These are phyloP conservation scores for Fusarium burgessii DNA, from an alignment of 2,329 filamentous ascomycete genomes.

Conservation along the genomic window DNA sequence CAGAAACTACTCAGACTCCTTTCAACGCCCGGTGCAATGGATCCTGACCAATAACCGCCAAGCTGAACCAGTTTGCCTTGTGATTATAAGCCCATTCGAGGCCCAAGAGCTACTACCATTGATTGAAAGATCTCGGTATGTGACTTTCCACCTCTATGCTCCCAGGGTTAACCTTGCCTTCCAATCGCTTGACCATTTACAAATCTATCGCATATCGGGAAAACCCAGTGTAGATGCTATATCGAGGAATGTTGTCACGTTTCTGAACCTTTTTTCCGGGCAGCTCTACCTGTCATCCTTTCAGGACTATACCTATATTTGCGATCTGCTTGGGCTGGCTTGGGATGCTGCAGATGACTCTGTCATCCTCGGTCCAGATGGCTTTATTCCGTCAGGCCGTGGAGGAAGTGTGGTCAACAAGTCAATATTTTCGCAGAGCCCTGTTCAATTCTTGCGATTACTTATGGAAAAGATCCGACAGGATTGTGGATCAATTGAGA, in stretches of 20 bases:
- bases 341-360: constrained; percentile 46
- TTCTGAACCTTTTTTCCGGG: constrained; percentile 75
- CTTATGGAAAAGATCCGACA: constrained; percentile 54
- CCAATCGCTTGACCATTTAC: constrained; percentile 31
- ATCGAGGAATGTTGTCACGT: constrained; percentile 52
- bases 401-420: constrained; percentile 25
- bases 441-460: constrained; percentile 53
- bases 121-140: constrained; percentile 52
- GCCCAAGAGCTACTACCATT: constrained; percentile 62
- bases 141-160: constrained; percentile 63
- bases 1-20: constrained; percentile 30
- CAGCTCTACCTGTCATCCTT: constrained; percentile 71
- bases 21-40: constrained; percentile 46
- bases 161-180: constrained; percentile 55
- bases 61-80: not conserved
- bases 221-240: not conserved
- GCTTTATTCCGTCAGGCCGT: constrained; percentile 50
- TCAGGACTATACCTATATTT: constrained; percentile 65
- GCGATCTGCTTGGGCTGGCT: constrained; percentile 64
- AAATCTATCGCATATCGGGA: constrained; percentile 37
- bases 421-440: constrained; percentile 50
- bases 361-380: constrained; percentile 37
- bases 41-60: constrained; percentile 10
- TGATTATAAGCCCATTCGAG: constrained; percentile 68
- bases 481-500: constrained; percentile 54